A percentile compares a stretch with the other conserved stretches of the same genome.
Evolutionary conservation across 1,284 basidiomycete genomes (phyloP).

Genomic region (Ceratobasidium sp.): DNA sequence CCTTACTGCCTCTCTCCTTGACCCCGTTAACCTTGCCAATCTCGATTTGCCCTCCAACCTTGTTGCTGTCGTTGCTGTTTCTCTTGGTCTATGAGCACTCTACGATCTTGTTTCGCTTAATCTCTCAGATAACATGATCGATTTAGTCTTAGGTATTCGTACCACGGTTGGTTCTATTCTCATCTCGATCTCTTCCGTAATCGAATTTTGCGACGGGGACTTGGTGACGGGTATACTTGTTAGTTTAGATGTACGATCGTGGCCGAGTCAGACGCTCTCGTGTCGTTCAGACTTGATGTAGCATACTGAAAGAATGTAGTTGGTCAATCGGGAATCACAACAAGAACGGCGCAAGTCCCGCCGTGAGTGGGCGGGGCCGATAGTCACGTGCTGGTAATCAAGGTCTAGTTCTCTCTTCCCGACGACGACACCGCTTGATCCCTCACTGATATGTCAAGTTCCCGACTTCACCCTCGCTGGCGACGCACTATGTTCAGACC

Average conservation of each 20-base stretch:
- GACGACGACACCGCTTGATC: no score
- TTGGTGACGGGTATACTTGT: constrained; percentile 85
- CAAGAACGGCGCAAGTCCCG: no score
- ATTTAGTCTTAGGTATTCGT: constrained; percentile 89
- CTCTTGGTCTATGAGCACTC: constrained; percentile 75
- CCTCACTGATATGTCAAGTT: no score
- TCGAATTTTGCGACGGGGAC: constrained; percentile 90
- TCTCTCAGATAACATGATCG: constrained; percentile 94
- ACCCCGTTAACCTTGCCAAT: constrained; percentile 79
- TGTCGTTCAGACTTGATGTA: no score
- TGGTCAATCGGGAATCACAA: no score
- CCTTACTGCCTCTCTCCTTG: constrained; percentile 71
- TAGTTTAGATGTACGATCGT: constrained; percentile 82
- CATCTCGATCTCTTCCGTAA: constrained; percentile 82
- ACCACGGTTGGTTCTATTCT: constrained; percentile 79
- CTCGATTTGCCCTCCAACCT: constrained; percentile 91
- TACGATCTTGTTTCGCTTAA: constrained; percentile 86
- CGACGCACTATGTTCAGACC: no score
- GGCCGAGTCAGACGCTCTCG: no score
- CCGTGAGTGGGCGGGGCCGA: no score
- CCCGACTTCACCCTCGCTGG: no score
- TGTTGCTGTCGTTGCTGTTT: constrained; percentile 84
- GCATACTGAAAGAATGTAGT: no score
- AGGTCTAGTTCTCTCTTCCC: no score
- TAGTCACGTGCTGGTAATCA: no score